phyloP scores from a whole-genome alignment of 495 filamentous ascomycete species.

The Hypoxylon intermedium region DNA sequence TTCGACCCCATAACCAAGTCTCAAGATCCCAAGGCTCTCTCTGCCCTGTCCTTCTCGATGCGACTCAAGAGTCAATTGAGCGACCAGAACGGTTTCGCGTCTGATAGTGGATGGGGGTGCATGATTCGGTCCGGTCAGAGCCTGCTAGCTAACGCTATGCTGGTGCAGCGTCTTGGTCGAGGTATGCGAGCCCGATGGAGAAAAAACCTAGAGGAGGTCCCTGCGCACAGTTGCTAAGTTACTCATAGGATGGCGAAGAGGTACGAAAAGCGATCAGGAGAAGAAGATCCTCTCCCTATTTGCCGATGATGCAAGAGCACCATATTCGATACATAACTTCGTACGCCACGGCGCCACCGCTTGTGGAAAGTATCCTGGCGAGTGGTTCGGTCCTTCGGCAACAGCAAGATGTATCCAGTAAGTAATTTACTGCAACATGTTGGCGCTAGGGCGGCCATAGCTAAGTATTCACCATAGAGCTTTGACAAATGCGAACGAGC shows the following conservation, averaged over 20 bases:
- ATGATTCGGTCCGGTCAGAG: slow-evolving; percentile 99
- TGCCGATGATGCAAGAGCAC: slow-evolving; percentile 83
- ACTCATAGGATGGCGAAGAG: slow-evolving; percentile 77
- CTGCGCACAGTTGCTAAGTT: slow-evolving; percentile 36
- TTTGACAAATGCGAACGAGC: slow-evolving; percentile 67
- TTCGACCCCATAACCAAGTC: slow-evolving; percentile 85
- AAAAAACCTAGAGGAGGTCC: background rate
- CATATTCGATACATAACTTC: slow-evolving; percentile 95
- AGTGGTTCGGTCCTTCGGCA: slow-evolving; percentile 99
- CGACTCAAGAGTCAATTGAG: slow-evolving; percentile 80
- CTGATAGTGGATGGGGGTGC: slow-evolving; percentile 96
- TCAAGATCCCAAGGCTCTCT: slow-evolving; percentile 68
- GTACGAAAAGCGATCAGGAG: slow-evolving; percentile 66
- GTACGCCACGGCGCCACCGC: slow-evolving; percentile 85
- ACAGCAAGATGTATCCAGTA: slow-evolving; percentile 96
- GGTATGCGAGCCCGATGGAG: slow-evolving; percentile 57
- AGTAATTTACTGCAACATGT: slow-evolving; percentile 37
- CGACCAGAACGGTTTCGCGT: slow-evolving; percentile 84
- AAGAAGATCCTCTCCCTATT: slow-evolving; percentile 79
- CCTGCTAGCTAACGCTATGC: slow-evolving; percentile 84
- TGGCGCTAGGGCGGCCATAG: background rate
- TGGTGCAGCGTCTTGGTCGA: slow-evolving; percentile 75
- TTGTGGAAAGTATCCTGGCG: slow-evolving; percentile 92
- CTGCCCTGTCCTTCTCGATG: slow-evolving; percentile 85
- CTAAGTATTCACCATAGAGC: slow-evolving; percentile 59